A percentile compares a stretch with the other conserved stretches of the same genome.
phyloP scores from a whole-genome alignment of 2,329 filamentous ascomycete species.

The Trichocomaceae sp. region DNA sequence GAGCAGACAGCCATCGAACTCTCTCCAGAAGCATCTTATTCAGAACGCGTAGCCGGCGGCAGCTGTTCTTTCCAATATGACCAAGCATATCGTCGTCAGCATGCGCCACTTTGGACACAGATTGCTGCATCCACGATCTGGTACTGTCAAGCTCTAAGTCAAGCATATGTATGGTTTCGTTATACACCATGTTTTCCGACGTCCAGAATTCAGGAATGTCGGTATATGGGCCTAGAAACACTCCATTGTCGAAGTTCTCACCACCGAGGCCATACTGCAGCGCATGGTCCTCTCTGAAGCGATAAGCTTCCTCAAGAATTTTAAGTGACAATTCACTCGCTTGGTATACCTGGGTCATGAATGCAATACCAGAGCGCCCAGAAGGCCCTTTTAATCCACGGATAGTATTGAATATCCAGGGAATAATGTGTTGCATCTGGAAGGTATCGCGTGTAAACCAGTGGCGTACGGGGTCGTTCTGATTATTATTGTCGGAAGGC shows the following conservation, averaged over 20 bases:
- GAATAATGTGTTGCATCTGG: constrained; percentile 66
- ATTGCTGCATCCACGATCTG: constrained; percentile 33
- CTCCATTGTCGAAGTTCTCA: constrained; percentile 60
- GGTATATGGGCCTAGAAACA: constrained; percentile 58
- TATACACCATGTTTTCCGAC: constrained; percentile 46
- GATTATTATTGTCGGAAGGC: constrained; percentile 53
- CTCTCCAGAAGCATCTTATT: constrained; percentile 56
- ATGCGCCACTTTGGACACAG: constrained; percentile 22
- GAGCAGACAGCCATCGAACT: constrained; percentile 51
- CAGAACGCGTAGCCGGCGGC: constrained; percentile 50
- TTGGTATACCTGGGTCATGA: constrained; percentile 52
- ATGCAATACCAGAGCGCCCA: constrained; percentile 45
- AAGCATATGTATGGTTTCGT: constrained; percentile 34
- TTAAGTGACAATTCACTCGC: constrained; percentile 67
- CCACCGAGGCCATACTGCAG: constrained; percentile 64
- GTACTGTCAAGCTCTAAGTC: constrained; percentile 37
- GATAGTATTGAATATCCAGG: constrained; percentile 71
- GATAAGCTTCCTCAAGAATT: constrained; percentile 56
- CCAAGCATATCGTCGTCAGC: constrained; percentile 30
- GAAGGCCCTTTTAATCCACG: constrained; percentile 62
- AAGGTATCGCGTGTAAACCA: constrained; percentile 77
- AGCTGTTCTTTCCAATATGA: constrained; percentile 47
- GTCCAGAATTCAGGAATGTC: constrained; percentile 81
- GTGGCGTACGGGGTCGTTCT: constrained; percentile 72
- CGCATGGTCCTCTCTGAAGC: constrained; percentile 66